Percentiles rank a stretch among this genome's conserved stretches.
These are phyloP conservation scores for Sugiyamaella pinicola DNA, from an alignment of 1,139 yeast genomes.

Conservation along the genomic window DNA sequence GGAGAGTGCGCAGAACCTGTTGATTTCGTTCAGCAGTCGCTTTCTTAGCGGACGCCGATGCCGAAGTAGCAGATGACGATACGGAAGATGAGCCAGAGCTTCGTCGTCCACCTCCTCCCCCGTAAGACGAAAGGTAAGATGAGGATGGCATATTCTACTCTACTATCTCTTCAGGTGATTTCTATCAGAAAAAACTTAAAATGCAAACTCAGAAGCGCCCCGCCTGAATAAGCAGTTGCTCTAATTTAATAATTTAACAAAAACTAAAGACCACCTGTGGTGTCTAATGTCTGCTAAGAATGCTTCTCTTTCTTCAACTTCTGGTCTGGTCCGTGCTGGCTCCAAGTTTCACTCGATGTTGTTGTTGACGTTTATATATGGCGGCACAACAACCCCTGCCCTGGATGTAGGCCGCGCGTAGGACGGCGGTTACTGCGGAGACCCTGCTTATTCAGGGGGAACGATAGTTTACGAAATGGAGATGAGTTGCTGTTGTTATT, in stretches of 20 bases:
- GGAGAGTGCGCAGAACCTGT: slow-evolving; percentile 68
- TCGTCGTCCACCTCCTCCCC: slow-evolving; percentile 11
- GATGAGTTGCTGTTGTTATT: not conserved
- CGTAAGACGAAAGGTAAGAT: slow-evolving; percentile 22
- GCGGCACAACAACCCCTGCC: not conserved
- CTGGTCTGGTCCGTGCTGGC: not conserved
- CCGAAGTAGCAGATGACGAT: slow-evolving; percentile 5
- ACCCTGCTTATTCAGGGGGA: not conserved
- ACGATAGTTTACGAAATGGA: not conserved
- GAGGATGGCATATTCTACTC: slow-evolving; percentile 20
- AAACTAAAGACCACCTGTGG: not conserved
- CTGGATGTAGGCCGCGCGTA: not conserved
- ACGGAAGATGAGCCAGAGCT: slow-evolving; percentile 10
- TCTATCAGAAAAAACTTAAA: not conserved
- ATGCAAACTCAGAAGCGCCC: not conserved
- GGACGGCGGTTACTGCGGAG: not conserved
- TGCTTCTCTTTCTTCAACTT: not conserved
- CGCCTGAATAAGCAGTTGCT: no score
- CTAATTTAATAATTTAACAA: not conserved
- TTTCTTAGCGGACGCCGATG: slow-evolving; percentile 27
- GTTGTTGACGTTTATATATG: slow-evolving; percentile 9
- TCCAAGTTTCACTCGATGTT: not conserved
- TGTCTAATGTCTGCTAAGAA: not conserved
- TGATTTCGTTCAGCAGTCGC: slow-evolving; percentile 43
- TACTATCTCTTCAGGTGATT: not conserved